Percentiles rank a stretch among this genome's conserved stretches.
phyloP scores from a whole-genome alignment of 352 stramenopile genomes.

The Phytopythium boreale region DNA sequence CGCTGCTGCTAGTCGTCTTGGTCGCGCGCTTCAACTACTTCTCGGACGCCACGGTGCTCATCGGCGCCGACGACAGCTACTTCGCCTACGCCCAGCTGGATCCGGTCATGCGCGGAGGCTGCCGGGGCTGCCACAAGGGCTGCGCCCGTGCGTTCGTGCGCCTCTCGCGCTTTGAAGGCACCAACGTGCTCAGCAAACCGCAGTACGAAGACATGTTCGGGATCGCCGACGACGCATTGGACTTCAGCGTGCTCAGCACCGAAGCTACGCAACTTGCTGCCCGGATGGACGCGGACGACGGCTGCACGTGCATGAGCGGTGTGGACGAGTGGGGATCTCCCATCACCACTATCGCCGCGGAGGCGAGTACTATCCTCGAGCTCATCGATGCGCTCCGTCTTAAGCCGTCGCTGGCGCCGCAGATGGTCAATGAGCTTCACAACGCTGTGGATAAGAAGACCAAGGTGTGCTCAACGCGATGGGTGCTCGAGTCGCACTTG shows the following conservation, averaged over 20 bases:
- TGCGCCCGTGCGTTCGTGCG: constrained; percentile 16
- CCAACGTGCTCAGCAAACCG: constrained; percentile 24
- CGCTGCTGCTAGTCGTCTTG: constrained; percentile 13
- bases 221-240: constrained; percentile 12
- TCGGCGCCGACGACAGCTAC: constrained; percentile 30
- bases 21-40: constrained; percentile 19
- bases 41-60: constrained; percentile 20
- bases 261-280: constrained; percentile 13
- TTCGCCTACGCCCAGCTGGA: constrained; percentile 29
- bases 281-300: constrained; percentile 15
- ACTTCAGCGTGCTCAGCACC: constrained; percentile 14
- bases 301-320: constrained; percentile 16
- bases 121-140: constrained; percentile 13
- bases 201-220: constrained; percentile 20
- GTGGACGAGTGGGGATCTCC: constrained; percentile 25
- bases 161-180: constrained; percentile 13
- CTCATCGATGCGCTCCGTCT: constrained; percentile 15
- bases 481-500: constrained; percentile 19
- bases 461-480: constrained; percentile 13
- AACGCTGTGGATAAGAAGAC: constrained; percentile 7
- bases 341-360: constrained; percentile 16
- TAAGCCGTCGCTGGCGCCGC: constrained; percentile 7
- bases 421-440: constrained; percentile 18
- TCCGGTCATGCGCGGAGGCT: constrained; percentile 22
- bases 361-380: constrained; percentile 10